Evolutionary conservation across 495 filamentous ascomycete genomes (phyloP).

Genomic region (Talaromyces thailandensis): DNA sequence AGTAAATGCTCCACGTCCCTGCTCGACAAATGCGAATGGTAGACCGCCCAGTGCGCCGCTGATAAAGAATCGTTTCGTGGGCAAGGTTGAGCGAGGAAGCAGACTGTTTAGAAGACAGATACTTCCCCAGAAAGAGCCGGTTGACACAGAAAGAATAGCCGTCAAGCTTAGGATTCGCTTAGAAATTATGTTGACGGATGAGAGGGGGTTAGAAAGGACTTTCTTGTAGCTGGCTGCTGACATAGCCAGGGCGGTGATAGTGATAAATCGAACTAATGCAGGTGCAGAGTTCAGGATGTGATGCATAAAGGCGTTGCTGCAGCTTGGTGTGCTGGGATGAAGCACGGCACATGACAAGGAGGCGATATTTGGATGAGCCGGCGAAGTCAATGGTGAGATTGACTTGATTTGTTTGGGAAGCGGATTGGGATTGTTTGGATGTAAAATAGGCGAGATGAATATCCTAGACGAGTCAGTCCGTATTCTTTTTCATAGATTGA

Average conservation of each 20-base stretch:
- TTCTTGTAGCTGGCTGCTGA: conserved; percentile 55
- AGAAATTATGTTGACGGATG: conserved; percentile 53
- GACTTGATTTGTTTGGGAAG: conserved; percentile 55
- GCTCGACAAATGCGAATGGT: conserved; percentile 61
- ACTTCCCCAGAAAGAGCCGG: conserved; percentile 76
- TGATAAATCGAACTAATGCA: conserved; percentile 63
- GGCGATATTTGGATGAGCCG: conserved; percentile 76
- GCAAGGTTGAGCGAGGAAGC: conserved; percentile 65
- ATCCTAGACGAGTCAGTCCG: conserved; percentile 26
- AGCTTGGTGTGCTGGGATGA: conserved; percentile 83
- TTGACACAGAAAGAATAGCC: conserved; percentile 64
- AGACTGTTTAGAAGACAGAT: conserved; percentile 78
- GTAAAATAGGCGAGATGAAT: conserved; percentile 81
- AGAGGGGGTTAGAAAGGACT: conserved; percentile 56
- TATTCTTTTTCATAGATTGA: neutral
- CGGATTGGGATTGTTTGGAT: conserved; percentile 54
- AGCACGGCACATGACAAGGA: conserved; percentile 82
- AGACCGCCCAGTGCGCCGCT: conserved; percentile 77
- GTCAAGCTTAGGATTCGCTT: conserved; percentile 56
- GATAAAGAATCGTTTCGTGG: conserved; percentile 77
- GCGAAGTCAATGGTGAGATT: conserved; percentile 69
- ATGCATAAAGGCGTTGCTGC: conserved; percentile 72
- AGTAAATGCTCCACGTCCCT: conserved; percentile 56
- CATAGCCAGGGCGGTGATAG: conserved; percentile 58
- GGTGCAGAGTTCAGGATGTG: conserved; percentile 79